These are phyloP conservation scores for Crithidia thermophila DNA, from an alignment of 208 protist genomes.

Conservation along the genomic window DNA sequence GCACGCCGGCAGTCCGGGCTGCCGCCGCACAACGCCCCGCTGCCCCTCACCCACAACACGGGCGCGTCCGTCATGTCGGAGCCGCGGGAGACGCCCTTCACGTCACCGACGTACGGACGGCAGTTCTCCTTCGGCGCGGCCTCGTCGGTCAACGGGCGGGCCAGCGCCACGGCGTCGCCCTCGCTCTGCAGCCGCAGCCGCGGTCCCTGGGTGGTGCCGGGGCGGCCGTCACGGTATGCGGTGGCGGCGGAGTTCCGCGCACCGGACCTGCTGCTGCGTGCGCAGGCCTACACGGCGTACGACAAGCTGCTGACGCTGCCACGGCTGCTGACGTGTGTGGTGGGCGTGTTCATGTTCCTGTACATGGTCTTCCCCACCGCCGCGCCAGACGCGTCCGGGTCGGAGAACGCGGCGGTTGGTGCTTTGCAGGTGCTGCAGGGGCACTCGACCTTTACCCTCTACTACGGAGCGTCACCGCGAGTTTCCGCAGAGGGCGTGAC, in stretches of 20 bases:
- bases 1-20: slow-evolving; percentile 1
- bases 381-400: background rate
- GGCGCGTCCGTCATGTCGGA: background rate
- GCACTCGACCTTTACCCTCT: slow-evolving; percentile 11
- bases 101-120: background rate
- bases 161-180: slow-evolving; percentile 3
- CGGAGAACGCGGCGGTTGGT: background rate
- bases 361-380: slow-evolving; percentile 35
- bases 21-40: background rate
- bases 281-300: slow-evolving; percentile 32
- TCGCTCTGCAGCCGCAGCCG: background rate
- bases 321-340: slow-evolving; percentile 31
- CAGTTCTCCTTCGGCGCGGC: background rate
- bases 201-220: slow-evolving; percentile 19
- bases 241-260: slow-evolving; percentile 16
- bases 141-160: background rate
- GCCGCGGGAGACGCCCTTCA: background rate
- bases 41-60: background rate
- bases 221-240: slow-evolving; percentile 21
- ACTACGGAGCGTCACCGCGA: background rate
- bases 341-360: slow-evolving; percentile 38
- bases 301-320: slow-evolving; percentile 18
- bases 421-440: background rate
- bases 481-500: too few relatives aligned
- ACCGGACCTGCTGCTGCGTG: slow-evolving; percentile 36